These are phyloP conservation scores for Fusarium graminum DNA, from an alignment of 2,329 filamentous ascomycete species.

Conservation along the genomic window DNA sequence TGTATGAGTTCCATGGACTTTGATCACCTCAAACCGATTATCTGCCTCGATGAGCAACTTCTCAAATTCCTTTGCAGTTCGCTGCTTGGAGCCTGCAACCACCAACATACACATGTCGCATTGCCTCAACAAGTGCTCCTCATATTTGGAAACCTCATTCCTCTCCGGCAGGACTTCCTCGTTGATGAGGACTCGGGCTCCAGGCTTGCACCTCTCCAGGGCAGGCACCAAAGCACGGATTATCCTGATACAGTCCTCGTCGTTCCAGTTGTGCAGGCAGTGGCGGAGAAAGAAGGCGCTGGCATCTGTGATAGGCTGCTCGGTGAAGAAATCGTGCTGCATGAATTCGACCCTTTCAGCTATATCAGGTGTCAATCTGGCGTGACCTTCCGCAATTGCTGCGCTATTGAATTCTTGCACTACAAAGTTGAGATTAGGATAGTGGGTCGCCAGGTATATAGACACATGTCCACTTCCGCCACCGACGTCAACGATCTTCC, in stretches of 20 bases:
- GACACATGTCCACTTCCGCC: conserved; percentile 5
- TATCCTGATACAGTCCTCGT: conserved; percentile 5
- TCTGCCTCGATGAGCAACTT: not conserved
- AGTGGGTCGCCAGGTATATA: not conserved
- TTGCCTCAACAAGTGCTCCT: not conserved
- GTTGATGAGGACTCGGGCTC: conserved; percentile 3
- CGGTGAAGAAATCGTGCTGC: conserved; percentile 4
- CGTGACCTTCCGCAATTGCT: not conserved
- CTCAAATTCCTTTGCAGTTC: not conserved
- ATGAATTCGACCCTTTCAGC: not conserved
- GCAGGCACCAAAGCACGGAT: not conserved
- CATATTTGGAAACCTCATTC: conserved; percentile 1
- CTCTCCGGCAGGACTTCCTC: not conserved
- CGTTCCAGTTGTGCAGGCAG: conserved; percentile 7
- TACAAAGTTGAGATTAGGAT: not conserved
- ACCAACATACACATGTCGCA: conserved; percentile 10
- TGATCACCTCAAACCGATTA: not conserved
- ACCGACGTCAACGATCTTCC: not conserved
- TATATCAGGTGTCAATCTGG: not conserved
- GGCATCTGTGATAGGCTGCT: not conserved
- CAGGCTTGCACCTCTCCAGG: conserved; percentile 1
- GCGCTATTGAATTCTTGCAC: not conserved
- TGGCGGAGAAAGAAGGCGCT: conserved; percentile 1
- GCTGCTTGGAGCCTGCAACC: not conserved
- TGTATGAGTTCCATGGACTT: not conserved